Base-by-base conservation (phyloP, 2,329 filamentous ascomycete genomes). In the Fusarium beomiforme region DNA sequence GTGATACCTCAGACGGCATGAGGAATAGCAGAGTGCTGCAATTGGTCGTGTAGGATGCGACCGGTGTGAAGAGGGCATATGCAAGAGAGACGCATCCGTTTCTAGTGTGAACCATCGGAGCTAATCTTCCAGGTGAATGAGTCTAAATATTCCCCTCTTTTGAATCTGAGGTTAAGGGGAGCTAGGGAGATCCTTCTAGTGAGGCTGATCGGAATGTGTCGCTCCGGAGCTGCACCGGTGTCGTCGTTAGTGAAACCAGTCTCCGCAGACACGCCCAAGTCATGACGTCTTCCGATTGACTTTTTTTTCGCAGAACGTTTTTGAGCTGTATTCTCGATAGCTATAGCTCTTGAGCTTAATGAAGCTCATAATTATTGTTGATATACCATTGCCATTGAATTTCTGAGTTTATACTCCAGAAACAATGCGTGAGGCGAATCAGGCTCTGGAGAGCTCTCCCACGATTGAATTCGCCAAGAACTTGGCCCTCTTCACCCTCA, bases 271-370 rank as follows among this genome's bases (percentile, higher is more conserved):
- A 44, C 60, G n/a, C 39, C n/a, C 26, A 59, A 71, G 60, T 71
- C 69, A 71, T 71, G 69, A 71, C 69, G 69, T 71, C 69, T 56
- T 71, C 19, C 50, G 67, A 63, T 64, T 64, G 39, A 31, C n/a
- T 26, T 44, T 69, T 24, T 69, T 24, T 23, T 2, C 8, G 17
- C 26, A 46, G 33, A 33, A 19, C 17, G 8, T 24, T 24, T 17
- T 7, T 2, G 11, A 51, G 26, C 19, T 66, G 26, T 21, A 31
- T 19, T 14, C 12, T 29, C 17, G 17, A 26, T 16, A 34, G 24
- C 58, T 44, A 14, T 24, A 43, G 42, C 31, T 46, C 10, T n/a
- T 8, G 14, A 26, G 36, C 10, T 44, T 14, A 5, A 21, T 49
- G 41, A 67, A 46, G 43, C 36, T 68, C 29, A 6, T 17, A n/a